Base-by-base conservation (phyloP, 2,329 filamentous ascomycete species). In the Xylariales sp. region DNA sequence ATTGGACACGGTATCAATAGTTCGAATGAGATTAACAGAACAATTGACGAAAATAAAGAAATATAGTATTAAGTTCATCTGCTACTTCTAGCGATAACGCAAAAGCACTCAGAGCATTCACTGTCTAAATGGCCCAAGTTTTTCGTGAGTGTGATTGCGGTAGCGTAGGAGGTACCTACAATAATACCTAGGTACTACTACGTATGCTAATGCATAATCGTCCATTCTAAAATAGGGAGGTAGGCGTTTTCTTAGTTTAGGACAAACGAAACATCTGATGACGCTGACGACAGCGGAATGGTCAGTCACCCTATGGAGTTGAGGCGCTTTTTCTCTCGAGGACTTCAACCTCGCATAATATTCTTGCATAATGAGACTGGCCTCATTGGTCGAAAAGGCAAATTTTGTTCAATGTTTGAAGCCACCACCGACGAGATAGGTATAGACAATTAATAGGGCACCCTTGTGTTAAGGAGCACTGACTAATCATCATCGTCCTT, bases 211-310 rank as follows among this genome's bases (percentile, higher is more conserved):
- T 50, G 18, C 14, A 30, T 52, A 45, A 43, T 3, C 30, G 10
- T 49, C 56, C 30, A 68, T 46, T 54, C 62, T 32, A 23, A 23
- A 23, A 23, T 6, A 48, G 56, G 49, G 45, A 65, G 65, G 65
- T 65, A 68, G 65, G 65, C 62, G 16, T 18, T 10, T 65, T 16
- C 30, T 58, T 10, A 23, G 39, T 30, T 32, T 23, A 49, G 55
- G 28, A 39, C 41, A 45, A 62, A 39, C 16, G 41, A 16, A 56
- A 56, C 60, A 64, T 56, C 49, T 52, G 56, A 64, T 67, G 14
- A 32, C 59, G 61, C 61, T 67, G 61, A 64, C 60, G 55, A 67
- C 55, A 58, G 55, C 50, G 36, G 30, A 12, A 46, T n/a, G 14
- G 34, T 45, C 18, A 46, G 60, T 23, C 23, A 23, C 34, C 34